Conservation (phyloP, 306 rosid genomes). For the Elaeagnus macrophylla region DNA sequence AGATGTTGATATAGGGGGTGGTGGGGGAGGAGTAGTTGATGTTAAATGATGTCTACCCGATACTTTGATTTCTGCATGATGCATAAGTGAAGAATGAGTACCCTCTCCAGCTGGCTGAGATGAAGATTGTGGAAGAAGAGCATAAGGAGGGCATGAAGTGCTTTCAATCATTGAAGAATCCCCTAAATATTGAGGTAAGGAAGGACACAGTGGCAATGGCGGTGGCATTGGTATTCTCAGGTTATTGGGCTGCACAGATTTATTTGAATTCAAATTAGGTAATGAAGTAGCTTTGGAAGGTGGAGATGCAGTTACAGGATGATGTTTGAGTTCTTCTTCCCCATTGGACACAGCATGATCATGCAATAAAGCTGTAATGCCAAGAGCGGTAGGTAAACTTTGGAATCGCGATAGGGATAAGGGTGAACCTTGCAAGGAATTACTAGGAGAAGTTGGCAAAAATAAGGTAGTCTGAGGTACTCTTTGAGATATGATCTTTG, state of each 20-base stretch:
- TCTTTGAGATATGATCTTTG: slow-evolving; percentile 67
- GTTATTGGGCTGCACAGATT: slow-evolving; percentile 26
- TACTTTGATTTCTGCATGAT: slow-evolving; percentile 21
- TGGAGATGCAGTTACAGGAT: slow-evolving; percentile 29
- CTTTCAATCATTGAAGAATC: no score
- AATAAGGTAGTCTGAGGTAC: slow-evolving; percentile 42
- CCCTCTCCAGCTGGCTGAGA: slow-evolving; percentile 20
- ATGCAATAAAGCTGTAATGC: slow-evolving; percentile 77
- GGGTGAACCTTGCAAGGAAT: slow-evolving; percentile 59
- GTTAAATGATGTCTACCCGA: slow-evolving; percentile 22
- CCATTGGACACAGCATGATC: slow-evolving; percentile 44
- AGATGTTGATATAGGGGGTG: slow-evolving; percentile 18
- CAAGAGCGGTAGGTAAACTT: slow-evolving; percentile 64
- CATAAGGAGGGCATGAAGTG: no score
- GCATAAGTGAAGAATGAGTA: no score
- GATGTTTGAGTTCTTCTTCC: slow-evolving; percentile 27
- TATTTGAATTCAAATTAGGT: slow-evolving; percentile 26
- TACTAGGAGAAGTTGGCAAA: slow-evolving; percentile 42
- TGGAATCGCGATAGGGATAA: slow-evolving; percentile 49
- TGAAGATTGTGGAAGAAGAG: no score
- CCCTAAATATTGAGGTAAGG: slow-evolving; percentile 1
- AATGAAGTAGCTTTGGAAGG: slow-evolving; percentile 13
- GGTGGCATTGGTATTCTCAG: slow-evolving; percentile 19
- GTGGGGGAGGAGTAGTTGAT: slow-evolving; percentile 14
- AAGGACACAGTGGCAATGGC: slow-evolving; percentile 16